Base-by-base conservation (phyloP, 331 rosid genomes). In the Stylosanthes scabra region DNA sequence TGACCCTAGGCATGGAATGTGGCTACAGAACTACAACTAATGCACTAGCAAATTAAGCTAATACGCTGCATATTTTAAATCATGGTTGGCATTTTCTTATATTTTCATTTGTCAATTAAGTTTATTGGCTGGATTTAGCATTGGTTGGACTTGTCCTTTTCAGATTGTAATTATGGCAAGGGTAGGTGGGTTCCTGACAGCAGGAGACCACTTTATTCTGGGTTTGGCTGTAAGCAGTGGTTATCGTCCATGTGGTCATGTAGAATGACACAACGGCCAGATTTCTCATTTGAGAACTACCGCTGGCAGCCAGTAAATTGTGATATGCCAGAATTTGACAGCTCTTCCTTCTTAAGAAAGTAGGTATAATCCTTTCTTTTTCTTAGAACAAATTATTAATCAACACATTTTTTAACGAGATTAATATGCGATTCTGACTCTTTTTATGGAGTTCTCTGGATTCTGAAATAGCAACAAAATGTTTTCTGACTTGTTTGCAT, bases 201-300 rank as follows among this genome's bases (percentile, higher is more conserved):
- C 58, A 71, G 68, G 68, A 77, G 89, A 29, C 97, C 97, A 4
- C 81, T 87, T 65, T 95, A 95, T 91, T 95, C 93, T 58, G 97
- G 99, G 59, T 82, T 85, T 63, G 67, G 78, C 71, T 91, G 97
- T 77, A 90, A 94, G 83, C 81, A 81, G 71, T 95, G 99, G 99
- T 83, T 95, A 68, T 95, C 99, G 57, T 15, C 78, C 66, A 91
- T 95, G 99, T 95, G 99, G 99, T 84, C 99, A 2, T 95, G 97
- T 80, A 95, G 97, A 83, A 77, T 84, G 82, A 91, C 97, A 49
- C 80, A 83, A 71, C 83, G 97, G 51, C 83, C 85, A 62, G 93
- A 88, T 81, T 95, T 95, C 82, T 88, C 96, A 6, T 91, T 55
- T 31, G 99, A 95, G 86, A 89, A 91, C 72, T 91, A 90, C 80